Evolutionary conservation across 768 basidiomycete genomes (phyloP).

Genomic region (Favolaschia claudopus): DNA sequence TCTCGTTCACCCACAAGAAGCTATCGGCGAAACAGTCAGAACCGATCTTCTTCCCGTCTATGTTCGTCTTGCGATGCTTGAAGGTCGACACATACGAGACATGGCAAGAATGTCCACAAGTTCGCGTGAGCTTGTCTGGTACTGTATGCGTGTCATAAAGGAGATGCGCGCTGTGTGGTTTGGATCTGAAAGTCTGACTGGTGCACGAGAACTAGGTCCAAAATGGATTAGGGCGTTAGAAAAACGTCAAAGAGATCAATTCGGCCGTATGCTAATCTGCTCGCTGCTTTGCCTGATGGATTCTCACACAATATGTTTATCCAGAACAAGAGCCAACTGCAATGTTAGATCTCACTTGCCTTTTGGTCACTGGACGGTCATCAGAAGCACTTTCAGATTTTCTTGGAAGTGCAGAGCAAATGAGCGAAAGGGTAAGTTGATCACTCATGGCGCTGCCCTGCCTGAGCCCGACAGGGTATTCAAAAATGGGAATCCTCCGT

Average conservation of each 20-base stretch:
- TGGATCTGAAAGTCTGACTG: constrained; percentile 69
- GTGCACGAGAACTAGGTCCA: constrained; percentile 75
- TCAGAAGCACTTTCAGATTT: constrained; percentile 78
- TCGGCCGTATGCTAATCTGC: constrained; percentile 68
- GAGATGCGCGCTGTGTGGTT: constrained; percentile 81
- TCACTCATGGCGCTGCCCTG: constrained; percentile 29
- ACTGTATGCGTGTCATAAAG: constrained; percentile 70
- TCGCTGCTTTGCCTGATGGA: neutral
- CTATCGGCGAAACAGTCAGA: constrained; percentile 29
- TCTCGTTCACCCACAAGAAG: constrained; percentile 51
- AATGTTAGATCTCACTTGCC: constrained; percentile 72
- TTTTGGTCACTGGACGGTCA: constrained; percentile 75
- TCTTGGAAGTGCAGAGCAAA: constrained; percentile 78
- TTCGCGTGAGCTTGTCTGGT: constrained; percentile 75
- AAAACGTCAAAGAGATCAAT: constrained; percentile 68
- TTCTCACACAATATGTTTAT: constrained; percentile 15
- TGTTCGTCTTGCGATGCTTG: constrained; percentile 66
- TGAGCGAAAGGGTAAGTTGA: constrained; percentile 76
- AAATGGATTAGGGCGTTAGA: constrained; percentile 77
- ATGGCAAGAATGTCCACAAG: constrained; percentile 75
- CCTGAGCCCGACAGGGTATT: constrained; percentile 67
- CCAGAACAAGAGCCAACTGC: constrained; percentile 69
- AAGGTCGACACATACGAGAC: constrained; percentile 64
- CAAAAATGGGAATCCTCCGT: constrained; percentile 86
- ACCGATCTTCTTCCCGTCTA: constrained; percentile 52